Base-by-base conservation (phyloP, 179 eudicot species). In the Beta corolliflora region DNA sequence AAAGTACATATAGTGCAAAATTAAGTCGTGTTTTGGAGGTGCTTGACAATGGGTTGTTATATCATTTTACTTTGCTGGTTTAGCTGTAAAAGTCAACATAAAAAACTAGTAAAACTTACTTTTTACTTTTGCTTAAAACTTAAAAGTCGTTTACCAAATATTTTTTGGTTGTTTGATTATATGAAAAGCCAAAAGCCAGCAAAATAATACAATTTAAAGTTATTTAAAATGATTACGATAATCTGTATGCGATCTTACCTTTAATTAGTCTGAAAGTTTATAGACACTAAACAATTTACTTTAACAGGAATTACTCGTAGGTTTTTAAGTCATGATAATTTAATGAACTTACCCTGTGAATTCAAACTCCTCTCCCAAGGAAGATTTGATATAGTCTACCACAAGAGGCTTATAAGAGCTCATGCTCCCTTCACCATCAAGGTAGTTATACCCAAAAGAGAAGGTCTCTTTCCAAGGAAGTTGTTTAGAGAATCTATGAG, bases 381-480 rank as follows among this genome's bases (percentile, higher is more conserved):
- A 70, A 18, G 82, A 78, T 53, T 25, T 79, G 70, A 83, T 60
- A 73, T 79, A 83, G 69, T 83, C 79, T 5, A 73, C 29, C 75
- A 83, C 82, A 58, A 25, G 53, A 25, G 81, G 81, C 8, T 63
- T 64, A 48, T 54, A 12, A 71, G 72, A 82, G 36, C 52, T 52
- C 44, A 52, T 21, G 41, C 45, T 58, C n/a, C 10, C 71, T 23
- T 54, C 1, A 56, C 56, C 79, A 68, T 68, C 69, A 67, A 67
- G n/a, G 7, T 65, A 83, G 13, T 67, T 55, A 60, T 79, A 83
- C 31, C 63, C 82, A 68, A 73, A 83, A 23, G 85, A 83, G 71
- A 83, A 83, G 12, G 85, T 83, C 48, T 83, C 85, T 66, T 83
- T 83, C 82, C 85, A 83, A 44, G 85, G 82, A 10, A 79, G 76